phyloP scores from a whole-genome alignment of 1,139 yeast species.

The Arxiozyma bovina region DNA sequence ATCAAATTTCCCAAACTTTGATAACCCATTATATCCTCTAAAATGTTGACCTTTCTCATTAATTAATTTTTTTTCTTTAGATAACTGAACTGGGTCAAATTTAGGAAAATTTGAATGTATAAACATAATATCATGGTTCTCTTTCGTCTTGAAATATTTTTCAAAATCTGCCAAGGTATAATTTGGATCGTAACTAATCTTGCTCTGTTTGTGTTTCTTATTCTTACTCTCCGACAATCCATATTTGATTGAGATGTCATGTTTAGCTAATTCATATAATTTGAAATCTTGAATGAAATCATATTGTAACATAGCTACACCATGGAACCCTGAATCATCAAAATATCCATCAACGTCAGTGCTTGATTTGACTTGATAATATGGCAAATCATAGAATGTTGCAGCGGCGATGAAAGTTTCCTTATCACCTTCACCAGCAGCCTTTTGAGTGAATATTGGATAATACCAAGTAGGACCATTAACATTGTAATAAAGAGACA shows the following conservation, averaged over 20 bases:
- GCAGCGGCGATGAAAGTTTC: conserved; percentile 83
- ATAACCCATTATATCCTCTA: conserved; percentile 23
- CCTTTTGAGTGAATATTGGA: conserved; percentile 78
- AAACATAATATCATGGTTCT: conserved; percentile 10
- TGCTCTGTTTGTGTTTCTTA: conserved; percentile 3
- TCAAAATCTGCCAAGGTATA: conserved; percentile 20
- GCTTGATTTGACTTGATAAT: conserved; percentile 54
- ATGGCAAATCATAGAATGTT: conserved; percentile 48
- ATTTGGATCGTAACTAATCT: conserved; percentile 14
- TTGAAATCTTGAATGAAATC: conserved; percentile 27
- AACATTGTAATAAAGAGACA: conserved; percentile 69
- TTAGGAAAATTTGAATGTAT: conserved; percentile 7
- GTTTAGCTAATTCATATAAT: conserved; percentile 16
- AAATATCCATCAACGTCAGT: conserved; percentile 29
- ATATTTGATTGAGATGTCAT: conserved; percentile 13
- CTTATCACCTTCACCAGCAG: conserved; percentile 86
- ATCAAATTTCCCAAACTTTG: conserved; percentile 23
- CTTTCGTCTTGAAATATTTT: conserved; percentile 16
- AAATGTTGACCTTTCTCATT: conserved; percentile 23
- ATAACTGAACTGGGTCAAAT: conserved; percentile 4
- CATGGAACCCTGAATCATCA: conserved; percentile 20
- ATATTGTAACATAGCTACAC: conserved; percentile 30
- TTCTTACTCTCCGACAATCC: not conserved
- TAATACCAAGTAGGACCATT: conserved; percentile 74
- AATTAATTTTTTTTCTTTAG: conserved; percentile 15